These are phyloP conservation scores for Globisporangium echinulatum DNA, from an alignment of 352 stramenopile species.

Conservation along the genomic window DNA sequence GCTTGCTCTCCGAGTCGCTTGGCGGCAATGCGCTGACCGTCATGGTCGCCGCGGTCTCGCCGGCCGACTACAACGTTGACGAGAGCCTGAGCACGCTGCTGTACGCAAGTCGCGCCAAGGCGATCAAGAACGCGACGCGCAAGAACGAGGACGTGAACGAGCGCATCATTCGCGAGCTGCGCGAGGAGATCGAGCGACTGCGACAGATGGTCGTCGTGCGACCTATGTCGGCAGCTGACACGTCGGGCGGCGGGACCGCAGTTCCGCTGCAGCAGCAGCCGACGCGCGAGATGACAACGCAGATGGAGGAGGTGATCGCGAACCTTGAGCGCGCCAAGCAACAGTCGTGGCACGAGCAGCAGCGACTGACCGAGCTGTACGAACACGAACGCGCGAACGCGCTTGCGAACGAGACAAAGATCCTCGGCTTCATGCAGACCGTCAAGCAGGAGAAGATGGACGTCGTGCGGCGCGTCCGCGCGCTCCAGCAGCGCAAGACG, in stretches of 20 bases:
- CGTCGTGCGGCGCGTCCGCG: conserved; percentile 87
- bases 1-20: conserved; percentile 85
- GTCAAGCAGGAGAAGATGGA: conserved; percentile 90
- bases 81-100: conserved; percentile 92
- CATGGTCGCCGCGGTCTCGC: conserved; percentile 92
- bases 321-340: conserved; percentile 86
- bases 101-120: conserved; percentile 91
- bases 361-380: conserved; percentile 72
- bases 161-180: conserved; percentile 87
- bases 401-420: conserved; percentile 75
- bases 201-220: conserved; percentile 77
- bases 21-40: conserved; percentile 90
- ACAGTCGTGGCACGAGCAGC: conserved; percentile 88
- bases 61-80: conserved; percentile 90
- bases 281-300: conserved; percentile 45
- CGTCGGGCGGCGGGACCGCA: background rate
- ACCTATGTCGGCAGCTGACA: conserved; percentile 22
- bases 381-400: conserved; percentile 87
- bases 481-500: conserved; percentile 77
- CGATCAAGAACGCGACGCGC: conserved; percentile 85
- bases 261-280: background rate
- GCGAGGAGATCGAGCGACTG: conserved; percentile 89
- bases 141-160: conserved; percentile 91
- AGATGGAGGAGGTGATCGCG: conserved; percentile 84
- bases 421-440: conserved; percentile 85